phyloP scores from a whole-genome alignment of 441 rosid genomes.

The Bocquillonia castaneifolia region DNA sequence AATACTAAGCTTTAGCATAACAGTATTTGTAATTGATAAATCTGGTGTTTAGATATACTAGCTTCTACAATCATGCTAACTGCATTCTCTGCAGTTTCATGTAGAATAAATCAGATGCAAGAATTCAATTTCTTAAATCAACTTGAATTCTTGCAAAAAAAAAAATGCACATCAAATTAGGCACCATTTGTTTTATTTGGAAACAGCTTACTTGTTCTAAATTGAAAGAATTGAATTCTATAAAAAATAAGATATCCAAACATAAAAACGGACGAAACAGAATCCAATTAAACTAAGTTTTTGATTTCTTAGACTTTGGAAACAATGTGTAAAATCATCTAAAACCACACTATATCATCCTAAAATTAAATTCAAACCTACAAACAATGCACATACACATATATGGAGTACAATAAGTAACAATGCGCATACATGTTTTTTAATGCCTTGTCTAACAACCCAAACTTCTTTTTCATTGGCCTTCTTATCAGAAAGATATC shows the following conservation, averaged over 20 bases:
- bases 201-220: neutral
- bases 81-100: neutral
- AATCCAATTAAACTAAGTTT: neutral
- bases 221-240: neutral
- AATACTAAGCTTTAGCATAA: neutral
- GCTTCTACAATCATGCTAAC: neutral
- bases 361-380: neutral
- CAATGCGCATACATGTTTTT: conserved; percentile 59
- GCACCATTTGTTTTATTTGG: neutral
- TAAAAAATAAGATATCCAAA: neutral
- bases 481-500: conserved; percentile 90
- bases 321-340: neutral
- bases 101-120: neutral
- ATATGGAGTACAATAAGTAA: no score
- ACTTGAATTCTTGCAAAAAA: no score
- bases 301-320: neutral
- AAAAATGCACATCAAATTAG: neutral
- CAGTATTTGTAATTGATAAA: neutral
- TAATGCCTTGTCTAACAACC: conserved; percentile 72
- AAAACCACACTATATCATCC: neutral
- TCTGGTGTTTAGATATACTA: neutral
- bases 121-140: neutral
- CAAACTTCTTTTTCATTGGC: conserved; percentile 96
- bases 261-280: neutral
- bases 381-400: neutral